Evolutionary conservation across 2,329 filamentous ascomycete species (phyloP).

Genomic region (Madurella fahalii): DNA sequence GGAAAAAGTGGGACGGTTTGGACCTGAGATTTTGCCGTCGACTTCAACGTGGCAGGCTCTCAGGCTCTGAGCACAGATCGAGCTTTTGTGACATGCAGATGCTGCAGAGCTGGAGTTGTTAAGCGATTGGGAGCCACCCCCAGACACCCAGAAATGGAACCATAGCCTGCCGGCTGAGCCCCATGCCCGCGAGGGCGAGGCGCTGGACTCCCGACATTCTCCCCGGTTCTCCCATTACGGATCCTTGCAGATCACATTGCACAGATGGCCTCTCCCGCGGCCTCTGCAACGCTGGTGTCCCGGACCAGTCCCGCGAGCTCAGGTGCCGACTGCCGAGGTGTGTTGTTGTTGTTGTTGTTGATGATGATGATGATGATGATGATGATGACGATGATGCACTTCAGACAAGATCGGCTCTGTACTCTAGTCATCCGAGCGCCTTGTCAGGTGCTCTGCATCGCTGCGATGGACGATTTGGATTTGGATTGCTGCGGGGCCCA

Average conservation of each 20-base stretch:
- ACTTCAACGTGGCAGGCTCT: not conserved
- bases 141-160: too few relatives aligned
- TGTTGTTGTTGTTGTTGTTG: too few relatives aligned
- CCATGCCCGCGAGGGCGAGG: not conserved
- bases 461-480: not conserved
- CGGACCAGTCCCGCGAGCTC: too few relatives aligned
- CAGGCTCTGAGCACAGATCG: not conserved
- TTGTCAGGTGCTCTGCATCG: too few relatives aligned
- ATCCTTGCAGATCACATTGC: not conserved
- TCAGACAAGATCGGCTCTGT: too few relatives aligned
- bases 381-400: too few relatives aligned
- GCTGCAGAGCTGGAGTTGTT: not conserved
- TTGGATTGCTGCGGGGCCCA: slow-evolving; percentile 5
- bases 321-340: too few relatives aligned
- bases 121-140: too few relatives aligned
- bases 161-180: not conserved
- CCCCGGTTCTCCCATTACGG: not conserved
- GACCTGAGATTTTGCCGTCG: not conserved
- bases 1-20: not conserved
- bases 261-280: not conserved
- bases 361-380: too few relatives aligned
- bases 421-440: too few relatives aligned
- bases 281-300: not conserved
- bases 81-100: not conserved
- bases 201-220: not conserved